phyloP scores from a whole-genome alignment of 2,329 filamentous ascomycete species.

The Xylariaceae sp. region DNA sequence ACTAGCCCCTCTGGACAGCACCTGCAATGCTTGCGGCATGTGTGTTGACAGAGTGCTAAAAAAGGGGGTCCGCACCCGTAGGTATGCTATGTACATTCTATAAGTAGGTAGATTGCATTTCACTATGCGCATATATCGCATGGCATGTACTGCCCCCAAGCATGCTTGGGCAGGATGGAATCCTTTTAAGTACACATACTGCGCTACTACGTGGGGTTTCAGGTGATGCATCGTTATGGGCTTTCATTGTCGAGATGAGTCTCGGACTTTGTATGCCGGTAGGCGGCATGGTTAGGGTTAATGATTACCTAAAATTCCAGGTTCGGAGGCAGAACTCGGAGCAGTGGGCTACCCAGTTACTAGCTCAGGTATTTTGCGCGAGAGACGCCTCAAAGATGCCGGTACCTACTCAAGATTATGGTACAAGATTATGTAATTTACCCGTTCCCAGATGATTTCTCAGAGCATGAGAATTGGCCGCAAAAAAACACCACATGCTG shows the following conservation, averaged over 20 bases:
- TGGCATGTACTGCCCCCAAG: neutral
- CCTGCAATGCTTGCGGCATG: too few relatives aligned
- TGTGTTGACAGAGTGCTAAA: too few relatives aligned
- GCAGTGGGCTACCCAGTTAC: neutral
- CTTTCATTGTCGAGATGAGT: slow-evolving; percentile 1
- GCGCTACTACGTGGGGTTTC: slow-evolving; percentile 9
- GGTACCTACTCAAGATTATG: too few relatives aligned
- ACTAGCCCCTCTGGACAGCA: too few relatives aligned
- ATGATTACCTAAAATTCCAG: neutral
- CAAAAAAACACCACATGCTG: too few relatives aligned
- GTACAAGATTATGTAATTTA: too few relatives aligned
- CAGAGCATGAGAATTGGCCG: too few relatives aligned
- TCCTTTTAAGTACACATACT: neutral
- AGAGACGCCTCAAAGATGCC: too few relatives aligned
- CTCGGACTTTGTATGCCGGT: neutral
- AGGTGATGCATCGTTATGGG: slow-evolving; percentile 7
- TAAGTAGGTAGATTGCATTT: neutral
- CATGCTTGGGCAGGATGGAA: neutral
- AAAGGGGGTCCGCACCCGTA: too few relatives aligned
- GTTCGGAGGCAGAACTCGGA: neutral
- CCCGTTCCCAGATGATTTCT: too few relatives aligned
- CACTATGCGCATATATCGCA: neutral
- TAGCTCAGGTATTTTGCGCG: too few relatives aligned
- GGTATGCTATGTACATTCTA: too few relatives aligned
- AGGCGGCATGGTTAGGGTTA: neutral